These are phyloP conservation scores for Cyathus striatus DNA, from an alignment of 768 basidiomycete genomes.

Conservation along the genomic window DNA sequence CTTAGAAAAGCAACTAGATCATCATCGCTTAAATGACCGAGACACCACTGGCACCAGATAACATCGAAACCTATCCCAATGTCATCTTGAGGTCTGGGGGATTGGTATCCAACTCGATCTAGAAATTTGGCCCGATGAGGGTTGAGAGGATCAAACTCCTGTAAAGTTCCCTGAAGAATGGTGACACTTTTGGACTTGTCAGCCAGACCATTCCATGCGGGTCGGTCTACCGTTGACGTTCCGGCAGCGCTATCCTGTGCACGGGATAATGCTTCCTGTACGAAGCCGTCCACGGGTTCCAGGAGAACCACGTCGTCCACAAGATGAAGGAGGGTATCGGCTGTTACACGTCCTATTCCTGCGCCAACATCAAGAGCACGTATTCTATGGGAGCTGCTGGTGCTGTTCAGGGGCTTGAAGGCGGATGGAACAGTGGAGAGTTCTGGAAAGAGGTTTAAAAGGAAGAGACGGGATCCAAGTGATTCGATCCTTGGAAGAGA, in stretches of 20 bases:
- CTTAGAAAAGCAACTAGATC: conserved; percentile 78
- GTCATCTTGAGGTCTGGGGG: conserved; percentile 34
- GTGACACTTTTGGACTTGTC: conserved; percentile 66
- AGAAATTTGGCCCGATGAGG: conserved; percentile 42
- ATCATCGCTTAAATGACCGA: conserved; percentile 75
- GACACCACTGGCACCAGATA: conserved; percentile 97
- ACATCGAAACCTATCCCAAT: conserved; percentile 76
- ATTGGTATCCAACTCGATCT: conserved; percentile 65
- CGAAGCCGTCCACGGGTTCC: conserved; percentile 81
- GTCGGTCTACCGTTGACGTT: conserved; percentile 12
- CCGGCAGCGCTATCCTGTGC: conserved; percentile 26
- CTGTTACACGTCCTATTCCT: conserved; percentile 90
- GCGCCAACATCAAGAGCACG: conserved; percentile 92
- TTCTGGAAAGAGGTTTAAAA: conserved; percentile 75
- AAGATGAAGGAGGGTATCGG: conserved; percentile 84
- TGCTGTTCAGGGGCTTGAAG: conserved; percentile 41
- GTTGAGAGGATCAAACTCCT: conserved; percentile 69
- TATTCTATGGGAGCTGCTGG: conserved; percentile 23
- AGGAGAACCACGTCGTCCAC: conserved; percentile 83
- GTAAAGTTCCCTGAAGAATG: conserved; percentile 75
- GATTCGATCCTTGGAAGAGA: conserved; percentile 88
- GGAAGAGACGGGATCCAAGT: conserved; percentile 83
- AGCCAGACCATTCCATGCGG: conserved; percentile 63
- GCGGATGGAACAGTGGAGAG: conserved; percentile 76
- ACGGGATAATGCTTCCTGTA: conserved; percentile 59